A percentile compares a stretch with the other conserved stretches of the same genome.
phyloP scores from a whole-genome alignment of 2,329 filamentous ascomycete species.

The Clonostachys sp. region DNA sequence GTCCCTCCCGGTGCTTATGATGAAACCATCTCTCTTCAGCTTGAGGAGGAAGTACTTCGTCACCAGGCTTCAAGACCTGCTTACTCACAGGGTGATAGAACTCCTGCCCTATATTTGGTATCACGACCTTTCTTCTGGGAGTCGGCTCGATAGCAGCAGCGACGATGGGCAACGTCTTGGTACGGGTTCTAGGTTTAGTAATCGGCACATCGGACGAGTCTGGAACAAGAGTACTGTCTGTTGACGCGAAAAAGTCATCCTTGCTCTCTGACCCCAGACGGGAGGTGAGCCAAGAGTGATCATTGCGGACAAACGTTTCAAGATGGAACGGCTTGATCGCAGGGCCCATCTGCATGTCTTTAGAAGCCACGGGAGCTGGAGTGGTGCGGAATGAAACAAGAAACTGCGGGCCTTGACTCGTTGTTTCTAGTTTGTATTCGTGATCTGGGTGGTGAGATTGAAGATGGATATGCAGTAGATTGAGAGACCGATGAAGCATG shows the following conservation, averaged over 20 bases:
- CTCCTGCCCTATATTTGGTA: conserved; percentile 45
- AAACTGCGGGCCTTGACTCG: conserved; percentile 30
- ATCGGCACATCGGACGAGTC: too few species aligned
- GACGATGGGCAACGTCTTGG: conserved; percentile 2
- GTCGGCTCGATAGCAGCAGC: conserved; percentile 7
- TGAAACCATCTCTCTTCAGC: conserved; percentile 50
- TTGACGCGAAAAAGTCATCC: conserved; percentile 15
- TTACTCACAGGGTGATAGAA: conserved; percentile 57
- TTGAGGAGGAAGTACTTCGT: conserved; percentile 34
- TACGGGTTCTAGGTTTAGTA: conserved; percentile 3
- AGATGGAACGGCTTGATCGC: conserved; percentile 38
- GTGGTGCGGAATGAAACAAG: conserved; percentile 26
- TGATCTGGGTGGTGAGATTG: conserved; percentile 37
- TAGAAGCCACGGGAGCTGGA: conserved; percentile 19
- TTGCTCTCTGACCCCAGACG: conserved; percentile 28
- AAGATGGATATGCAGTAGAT: conserved; percentile 45
- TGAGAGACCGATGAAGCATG: conserved; percentile 37
- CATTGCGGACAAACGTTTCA: conserved; percentile 34
- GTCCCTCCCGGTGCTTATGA: conserved; percentile 53
- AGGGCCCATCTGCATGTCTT: conserved; percentile 34
- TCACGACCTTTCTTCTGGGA: conserved; percentile 22
- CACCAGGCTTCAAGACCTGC: conserved; percentile 41
- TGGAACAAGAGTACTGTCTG: conserved; percentile 2
- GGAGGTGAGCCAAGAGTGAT: conserved; percentile 38
- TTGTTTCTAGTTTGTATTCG: conserved; percentile 29